Base-by-base conservation (phyloP, 306 rosid genomes). In the Quercus dentata region DNA sequence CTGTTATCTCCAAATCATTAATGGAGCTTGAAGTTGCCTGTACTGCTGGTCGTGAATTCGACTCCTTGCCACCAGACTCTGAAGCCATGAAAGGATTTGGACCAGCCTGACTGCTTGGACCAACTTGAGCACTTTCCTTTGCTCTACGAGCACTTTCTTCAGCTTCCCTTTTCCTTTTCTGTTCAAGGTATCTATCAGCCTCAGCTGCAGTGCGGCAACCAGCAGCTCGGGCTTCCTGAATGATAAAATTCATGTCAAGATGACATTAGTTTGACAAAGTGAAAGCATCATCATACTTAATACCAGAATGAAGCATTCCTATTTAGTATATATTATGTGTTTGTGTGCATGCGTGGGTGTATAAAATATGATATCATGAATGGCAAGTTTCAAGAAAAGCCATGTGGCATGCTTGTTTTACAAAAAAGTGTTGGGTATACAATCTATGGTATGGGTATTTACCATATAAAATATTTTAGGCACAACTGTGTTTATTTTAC, bases 181-280 rank as follows among this genome's bases (percentile, higher is more conserved):
- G 86, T 63, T 79, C 76, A 76, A 88, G 84, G 84, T 89, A 93
- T 83, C 87, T 85, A 74, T 93, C 94, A 63, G 88, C 99, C 83
- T 93, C 97, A 0, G 83, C 86, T 6, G 93, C 56, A 65, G 85
- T 86, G 74, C 92, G 93, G 79, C 93, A 96, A 64, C 99, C 99
- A 38, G 96, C 93, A 83, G 83, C 83, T 62, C 83, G 84, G 27
- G 98, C 97, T 76, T 96, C 97, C 99, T 93, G 88, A 76, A 82
- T 63, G 31, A 6, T 5, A 11, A 33, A 68, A 35, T 33, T 38
- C 52, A 33, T 8, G 15, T 15, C 11, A 1, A 6, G 1, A 68
- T 19, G 27, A 68, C 52, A 63, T 63, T 15, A 63, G 69, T 63
- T 63, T 63, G 69, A 28, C 41, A 9, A 68, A 68, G 8, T 35